phyloP scores from a whole-genome alignment of 805 yeast species.

The Kuraishia ogatae region DNA sequence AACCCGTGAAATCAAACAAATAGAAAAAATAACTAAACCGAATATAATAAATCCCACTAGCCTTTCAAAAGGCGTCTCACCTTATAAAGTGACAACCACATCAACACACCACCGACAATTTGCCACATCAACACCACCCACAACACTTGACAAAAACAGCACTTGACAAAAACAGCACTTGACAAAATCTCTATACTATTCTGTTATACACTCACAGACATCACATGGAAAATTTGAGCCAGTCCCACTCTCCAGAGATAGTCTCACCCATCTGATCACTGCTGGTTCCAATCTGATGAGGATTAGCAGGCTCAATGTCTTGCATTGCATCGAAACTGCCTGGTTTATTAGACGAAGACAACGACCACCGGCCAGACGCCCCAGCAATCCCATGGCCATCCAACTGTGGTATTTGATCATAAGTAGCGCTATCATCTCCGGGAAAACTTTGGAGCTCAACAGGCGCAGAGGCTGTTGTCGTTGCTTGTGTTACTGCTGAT shows the following conservation, averaged over 20 bases:
- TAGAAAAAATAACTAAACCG: background rate
- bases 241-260: slow-evolving; percentile 25
- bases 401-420: background rate
- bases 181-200: too few species aligned
- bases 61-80: too few species aligned
- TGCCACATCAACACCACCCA: too few species aligned
- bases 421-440: background rate
- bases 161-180: too few species aligned
- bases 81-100: too few species aligned
- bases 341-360: background rate
- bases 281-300: background rate
- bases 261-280: slow-evolving; percentile 16
- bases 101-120: too few species aligned
- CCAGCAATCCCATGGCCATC: background rate
- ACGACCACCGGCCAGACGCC: background rate
- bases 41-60: background rate
- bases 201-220: too few species aligned
- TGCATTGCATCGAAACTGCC: background rate
- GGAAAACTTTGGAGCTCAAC: background rate
- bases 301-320: background rate
- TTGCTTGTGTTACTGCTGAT: background rate
- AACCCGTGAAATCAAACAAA: background rate
- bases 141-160: too few species aligned
- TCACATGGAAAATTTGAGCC: slow-evolving; percentile 21
- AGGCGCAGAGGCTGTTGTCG: background rate